Percentiles rank a stretch among this genome's conserved stretches.
Evolutionary conservation across 768 basidiomycete species (phyloP).

Genomic region (Rhizopogon vulgaris): DNA sequence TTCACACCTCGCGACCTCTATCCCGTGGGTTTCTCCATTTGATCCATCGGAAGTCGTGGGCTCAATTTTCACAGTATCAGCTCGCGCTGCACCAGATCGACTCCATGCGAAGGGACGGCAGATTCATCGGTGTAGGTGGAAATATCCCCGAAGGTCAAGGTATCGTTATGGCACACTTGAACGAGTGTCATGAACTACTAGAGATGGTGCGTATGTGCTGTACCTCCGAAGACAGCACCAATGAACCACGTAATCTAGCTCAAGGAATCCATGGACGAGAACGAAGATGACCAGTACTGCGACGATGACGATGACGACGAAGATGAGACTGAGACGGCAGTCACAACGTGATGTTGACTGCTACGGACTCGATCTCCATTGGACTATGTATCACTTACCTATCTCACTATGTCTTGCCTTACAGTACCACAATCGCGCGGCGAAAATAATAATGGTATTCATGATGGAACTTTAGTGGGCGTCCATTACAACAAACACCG

Average conservation of each 20-base stretch:
- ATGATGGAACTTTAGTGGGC: slow-evolving; percentile 9
- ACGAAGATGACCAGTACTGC: slow-evolving; percentile 50
- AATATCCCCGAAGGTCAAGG: slow-evolving; percentile 93
- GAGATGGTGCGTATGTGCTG: slow-evolving; percentile 65
- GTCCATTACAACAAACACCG: not conserved
- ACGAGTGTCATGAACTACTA: slow-evolving; percentile 91
- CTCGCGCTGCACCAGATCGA: slow-evolving; percentile 94
- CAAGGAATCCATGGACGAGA: slow-evolving; percentile 80
- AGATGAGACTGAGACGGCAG: slow-evolving; percentile 9
- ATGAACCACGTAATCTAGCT: slow-evolving; percentile 38
- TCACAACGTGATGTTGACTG: not conserved
- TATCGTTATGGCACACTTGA: slow-evolving; percentile 91
- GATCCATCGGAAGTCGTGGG: slow-evolving; percentile 2
- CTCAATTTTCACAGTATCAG: slow-evolving; percentile 63
- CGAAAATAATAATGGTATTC: slow-evolving; percentile 24
- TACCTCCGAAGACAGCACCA: not conserved
- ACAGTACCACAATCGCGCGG: slow-evolving; percentile 10
- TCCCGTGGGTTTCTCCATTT: slow-evolving; percentile 52
- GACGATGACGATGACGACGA: slow-evolving; percentile 33
- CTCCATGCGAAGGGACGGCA: slow-evolving; percentile 86
- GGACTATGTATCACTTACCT: slow-evolving; percentile 1
- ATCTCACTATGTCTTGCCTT: not conserved
- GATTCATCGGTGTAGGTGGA: slow-evolving; percentile 85
- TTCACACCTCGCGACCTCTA: slow-evolving; percentile 90
- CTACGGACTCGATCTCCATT: not conserved